phyloP scores from a whole-genome alignment of 345 rosid species.

The Boechera divaricarpa region DNA sequence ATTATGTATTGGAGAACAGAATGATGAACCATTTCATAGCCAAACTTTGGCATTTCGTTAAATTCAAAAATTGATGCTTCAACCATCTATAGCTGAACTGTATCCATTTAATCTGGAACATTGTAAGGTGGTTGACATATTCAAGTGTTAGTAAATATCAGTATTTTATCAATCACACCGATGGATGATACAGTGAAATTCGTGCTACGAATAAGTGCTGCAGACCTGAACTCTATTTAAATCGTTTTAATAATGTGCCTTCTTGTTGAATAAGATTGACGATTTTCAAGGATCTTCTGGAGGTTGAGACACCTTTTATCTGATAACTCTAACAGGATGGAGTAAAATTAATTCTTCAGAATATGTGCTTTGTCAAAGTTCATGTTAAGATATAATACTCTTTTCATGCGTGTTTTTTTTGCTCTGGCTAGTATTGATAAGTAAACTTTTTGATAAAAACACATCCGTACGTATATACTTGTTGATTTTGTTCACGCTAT shows the following conservation, averaged over 20 bases:
- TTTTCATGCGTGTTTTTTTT: not conserved
- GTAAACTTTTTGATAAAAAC: too few relatives aligned
- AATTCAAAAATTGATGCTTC: not conserved
- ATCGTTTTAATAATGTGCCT: not conserved
- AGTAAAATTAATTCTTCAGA: not conserved
- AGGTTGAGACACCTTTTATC: constrained; percentile 3
- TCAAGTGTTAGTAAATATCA: not conserved
- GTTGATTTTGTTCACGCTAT: not conserved
- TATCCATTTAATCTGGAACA: too few relatives aligned
- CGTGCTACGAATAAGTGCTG: not conserved
- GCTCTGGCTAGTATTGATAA: not conserved
- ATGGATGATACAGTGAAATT: not conserved
- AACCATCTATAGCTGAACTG: not conserved
- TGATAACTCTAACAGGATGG: not conserved
- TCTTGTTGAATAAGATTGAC: not conserved
- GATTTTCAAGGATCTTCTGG: not conserved
- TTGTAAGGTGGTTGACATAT: too few relatives aligned
- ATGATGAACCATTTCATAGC: constrained; percentile 5
- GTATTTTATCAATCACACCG: not conserved
- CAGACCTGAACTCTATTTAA: too few relatives aligned
- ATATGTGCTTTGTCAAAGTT: not conserved
- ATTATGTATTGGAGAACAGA: not conserved
- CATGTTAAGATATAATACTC: constrained; percentile 2
- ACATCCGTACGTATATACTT: not conserved
- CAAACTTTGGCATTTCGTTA: not conserved